These are phyloP conservation scores for Leishmania major DNA, from an alignment of 208 protist species.

Conservation along the genomic window DNA sequence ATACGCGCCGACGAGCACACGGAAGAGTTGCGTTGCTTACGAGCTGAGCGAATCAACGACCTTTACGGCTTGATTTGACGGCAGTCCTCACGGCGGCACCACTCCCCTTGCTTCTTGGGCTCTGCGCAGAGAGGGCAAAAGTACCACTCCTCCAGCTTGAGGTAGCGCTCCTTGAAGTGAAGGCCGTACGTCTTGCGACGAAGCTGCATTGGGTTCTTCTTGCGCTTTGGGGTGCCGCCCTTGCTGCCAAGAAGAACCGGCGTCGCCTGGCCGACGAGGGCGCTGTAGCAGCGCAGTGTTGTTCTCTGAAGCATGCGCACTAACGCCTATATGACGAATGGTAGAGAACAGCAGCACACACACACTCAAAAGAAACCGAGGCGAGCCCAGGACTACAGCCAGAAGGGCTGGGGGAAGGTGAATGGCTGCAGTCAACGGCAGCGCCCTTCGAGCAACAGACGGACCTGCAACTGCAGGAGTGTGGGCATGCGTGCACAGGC, in stretches of 20 bases:
- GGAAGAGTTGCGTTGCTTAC: background rate
- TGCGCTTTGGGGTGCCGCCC: conserved; percentile 90
- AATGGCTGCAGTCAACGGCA: background rate
- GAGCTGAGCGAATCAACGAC: background rate
- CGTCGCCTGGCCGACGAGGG: conserved; percentile 66
- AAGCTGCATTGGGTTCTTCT: conserved; percentile 90
- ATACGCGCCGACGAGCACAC: background rate
- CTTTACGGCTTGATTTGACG: conserved; percentile 90
- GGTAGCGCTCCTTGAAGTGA: conserved; percentile 91
- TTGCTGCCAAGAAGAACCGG: conserved; percentile 78
- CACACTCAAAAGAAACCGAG: background rate
- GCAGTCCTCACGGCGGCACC: conserved; percentile 90
- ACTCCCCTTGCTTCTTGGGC: conserved; percentile 90
- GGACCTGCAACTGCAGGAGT: background rate
- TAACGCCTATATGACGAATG: background rate
- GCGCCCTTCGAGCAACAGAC: background rate
- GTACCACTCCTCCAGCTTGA: conserved; percentile 92
- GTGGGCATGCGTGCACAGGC: no score
- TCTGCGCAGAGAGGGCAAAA: conserved; percentile 92
- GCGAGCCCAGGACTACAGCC: no score
- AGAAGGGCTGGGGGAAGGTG: background rate
- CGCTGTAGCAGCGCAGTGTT: conserved; percentile 22
- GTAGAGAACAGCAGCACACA: background rate
- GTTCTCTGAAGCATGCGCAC: conserved; percentile 42
- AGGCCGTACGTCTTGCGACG: conserved; percentile 85